Evolutionary conservation across 2,329 filamentous ascomycete genomes (phyloP).

Genomic region (Colletotrichum sp.): DNA sequence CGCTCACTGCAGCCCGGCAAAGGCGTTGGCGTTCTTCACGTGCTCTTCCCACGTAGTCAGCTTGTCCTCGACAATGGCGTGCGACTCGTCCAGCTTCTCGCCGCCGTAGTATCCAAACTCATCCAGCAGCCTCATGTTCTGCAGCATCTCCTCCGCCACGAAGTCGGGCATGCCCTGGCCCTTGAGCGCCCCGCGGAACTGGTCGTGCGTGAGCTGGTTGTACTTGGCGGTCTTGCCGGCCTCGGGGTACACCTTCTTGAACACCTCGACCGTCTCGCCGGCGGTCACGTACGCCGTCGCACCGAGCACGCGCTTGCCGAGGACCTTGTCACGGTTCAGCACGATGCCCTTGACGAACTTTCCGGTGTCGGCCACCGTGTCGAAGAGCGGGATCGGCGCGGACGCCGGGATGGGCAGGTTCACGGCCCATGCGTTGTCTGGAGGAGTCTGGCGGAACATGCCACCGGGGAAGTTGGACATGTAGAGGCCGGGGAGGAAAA

Average conservation of each 20-base stretch:
- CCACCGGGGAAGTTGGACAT: conserved; percentile 52
- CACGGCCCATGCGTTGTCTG: conserved; percentile 35
- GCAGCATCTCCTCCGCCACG: conserved; percentile 41
- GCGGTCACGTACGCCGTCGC: conserved; percentile 41
- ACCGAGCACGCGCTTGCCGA: conserved; percentile 38
- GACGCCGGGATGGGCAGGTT: conserved; percentile 33
- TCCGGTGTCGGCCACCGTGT: conserved; percentile 44
- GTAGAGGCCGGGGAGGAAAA: conserved; percentile 57
- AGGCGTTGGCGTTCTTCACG: conserved; percentile 35
- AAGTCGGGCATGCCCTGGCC: conserved; percentile 20
- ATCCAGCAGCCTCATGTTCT: conserved; percentile 47
- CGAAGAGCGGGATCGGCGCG: conserved; percentile 37
- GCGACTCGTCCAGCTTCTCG: conserved; percentile 34
- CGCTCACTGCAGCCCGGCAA: conserved; percentile 38
- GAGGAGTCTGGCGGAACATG: conserved; percentile 30
- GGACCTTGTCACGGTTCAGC: conserved; percentile 22
- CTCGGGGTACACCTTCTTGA: conserved; percentile 33
- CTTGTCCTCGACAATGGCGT: conserved; percentile 37
- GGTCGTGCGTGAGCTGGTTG: conserved; percentile 33
- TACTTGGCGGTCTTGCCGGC: conserved; percentile 37
- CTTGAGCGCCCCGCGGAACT: conserved; percentile 39
- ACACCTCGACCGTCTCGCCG: conserved; percentile 31
- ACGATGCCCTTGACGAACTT: conserved; percentile 37
- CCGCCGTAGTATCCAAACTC: conserved; percentile 46
- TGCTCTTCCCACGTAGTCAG: conserved; percentile 42